Percentiles rank a stretch among this genome's conserved stretches.
Conservation (phyloP, 352 stramenopile species). For the Phytophthora pseudosyringae region DNA sequence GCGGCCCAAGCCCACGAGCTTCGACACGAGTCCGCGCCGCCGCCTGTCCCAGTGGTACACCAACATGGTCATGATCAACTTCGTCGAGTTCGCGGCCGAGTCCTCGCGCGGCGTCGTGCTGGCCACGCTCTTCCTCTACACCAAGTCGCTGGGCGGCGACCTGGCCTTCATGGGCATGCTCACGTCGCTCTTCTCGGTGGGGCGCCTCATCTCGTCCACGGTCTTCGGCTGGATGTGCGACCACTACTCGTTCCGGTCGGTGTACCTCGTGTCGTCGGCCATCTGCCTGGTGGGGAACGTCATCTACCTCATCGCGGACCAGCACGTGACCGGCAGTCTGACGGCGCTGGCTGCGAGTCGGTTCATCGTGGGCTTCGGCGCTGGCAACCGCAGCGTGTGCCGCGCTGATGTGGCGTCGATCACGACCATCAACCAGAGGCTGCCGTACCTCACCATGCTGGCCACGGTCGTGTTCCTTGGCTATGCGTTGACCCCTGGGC, state of each 20-base stretch:
- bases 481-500: constrained; percentile 67
- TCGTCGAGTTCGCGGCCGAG: constrained; percentile 81
- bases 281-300: constrained; percentile 75
- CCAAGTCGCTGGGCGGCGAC: constrained; percentile 71
- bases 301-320: constrained; percentile 69
- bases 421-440: constrained; percentile 69
- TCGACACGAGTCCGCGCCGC: constrained; percentile 41
- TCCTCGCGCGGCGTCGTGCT: constrained; percentile 76
- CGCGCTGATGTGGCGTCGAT: constrained; percentile 73
- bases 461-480: constrained; percentile 75
- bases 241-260: constrained; percentile 75
- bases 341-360: constrained; percentile 56
- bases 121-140: constrained; percentile 82
- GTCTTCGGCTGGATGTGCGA: constrained; percentile 86
- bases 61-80: constrained; percentile 82
- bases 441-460: constrained; percentile 74
- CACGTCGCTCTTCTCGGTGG: constrained; percentile 79
- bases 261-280: constrained; percentile 72
- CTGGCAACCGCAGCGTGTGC: constrained; percentile 76
- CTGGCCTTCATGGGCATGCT: constrained; percentile 79
- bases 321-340: constrained; percentile 62
- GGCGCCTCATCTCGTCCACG: constrained; percentile 73
- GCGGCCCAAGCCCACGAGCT: constrained; percentile 38
- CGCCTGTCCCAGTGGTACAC: constrained; percentile 62
- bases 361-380: constrained; percentile 78